A percentile compares a stretch with the other conserved stretches of the same genome.
phyloP scores from a whole-genome alignment of 1,284 basidiomycete genomes.

The Sporisorium iseilematis-ciliati region DNA sequence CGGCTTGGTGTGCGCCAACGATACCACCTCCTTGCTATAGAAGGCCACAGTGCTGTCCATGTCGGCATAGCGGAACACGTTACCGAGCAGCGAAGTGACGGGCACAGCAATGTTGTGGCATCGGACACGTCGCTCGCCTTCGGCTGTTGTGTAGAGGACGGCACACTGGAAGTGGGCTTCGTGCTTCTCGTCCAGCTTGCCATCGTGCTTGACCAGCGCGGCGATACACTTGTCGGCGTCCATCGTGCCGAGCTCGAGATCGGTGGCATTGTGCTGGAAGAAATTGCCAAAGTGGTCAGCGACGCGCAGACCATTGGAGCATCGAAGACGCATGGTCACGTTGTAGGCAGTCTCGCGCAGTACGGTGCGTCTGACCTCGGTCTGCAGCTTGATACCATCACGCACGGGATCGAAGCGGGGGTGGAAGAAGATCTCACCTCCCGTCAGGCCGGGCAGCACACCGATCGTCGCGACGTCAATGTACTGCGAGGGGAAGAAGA shows the following conservation, averaged over 20 bases:
- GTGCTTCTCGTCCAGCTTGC: conserved; percentile 78
- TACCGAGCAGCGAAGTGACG: conserved; percentile 85
- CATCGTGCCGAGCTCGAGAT: conserved; percentile 83
- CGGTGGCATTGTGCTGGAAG: conserved; percentile 79
- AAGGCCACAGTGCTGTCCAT: conserved; percentile 85
- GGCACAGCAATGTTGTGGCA: conserved; percentile 86
- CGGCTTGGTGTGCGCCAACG: conserved; percentile 79
- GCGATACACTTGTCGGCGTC: conserved; percentile 85
- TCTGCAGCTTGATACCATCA: conserved; percentile 78
- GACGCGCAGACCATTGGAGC: conserved; percentile 84
- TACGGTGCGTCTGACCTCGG: conserved; percentile 81
- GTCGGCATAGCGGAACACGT: conserved; percentile 92
- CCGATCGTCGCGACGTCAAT: conserved; percentile 88
- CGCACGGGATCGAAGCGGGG: conserved; percentile 84
- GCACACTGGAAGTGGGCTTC: conserved; percentile 91
- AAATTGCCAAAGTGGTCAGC: conserved; percentile 84
- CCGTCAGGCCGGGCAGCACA: conserved; percentile 79
- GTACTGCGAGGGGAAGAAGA: conserved; percentile 84
- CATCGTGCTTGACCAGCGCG: conserved; percentile 77
- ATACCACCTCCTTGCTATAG: conserved; percentile 80
- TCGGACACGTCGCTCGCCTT: conserved; percentile 86
- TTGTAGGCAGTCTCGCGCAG: conserved; percentile 83
- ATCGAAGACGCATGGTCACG: conserved; percentile 84
- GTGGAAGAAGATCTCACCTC: conserved; percentile 94
- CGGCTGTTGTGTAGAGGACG: conserved; percentile 83